phyloP scores from a whole-genome alignment of 352 stramenopile genomes.

The Elongisporangium senticosum region DNA sequence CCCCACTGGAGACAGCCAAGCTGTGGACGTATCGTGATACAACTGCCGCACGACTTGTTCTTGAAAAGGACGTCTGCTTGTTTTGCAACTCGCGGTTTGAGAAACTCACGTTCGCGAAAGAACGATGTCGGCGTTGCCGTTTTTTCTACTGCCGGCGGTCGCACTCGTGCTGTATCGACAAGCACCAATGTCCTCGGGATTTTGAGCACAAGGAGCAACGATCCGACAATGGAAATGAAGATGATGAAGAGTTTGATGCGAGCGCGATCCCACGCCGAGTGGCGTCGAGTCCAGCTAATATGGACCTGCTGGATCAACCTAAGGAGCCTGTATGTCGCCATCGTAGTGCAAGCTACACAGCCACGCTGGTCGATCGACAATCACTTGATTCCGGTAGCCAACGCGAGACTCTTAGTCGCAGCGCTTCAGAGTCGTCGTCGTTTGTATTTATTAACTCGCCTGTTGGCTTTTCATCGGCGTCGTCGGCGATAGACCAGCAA shows the following conservation, averaged over 20 bases:
- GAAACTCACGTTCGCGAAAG: constrained; percentile 42
- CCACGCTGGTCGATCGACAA: not conserved
- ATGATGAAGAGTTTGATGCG: not conserved
- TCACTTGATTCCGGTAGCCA: not conserved
- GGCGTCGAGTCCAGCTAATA: not conserved
- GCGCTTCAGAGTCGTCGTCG: constrained; percentile 37
- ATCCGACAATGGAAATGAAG: constrained; percentile 3
- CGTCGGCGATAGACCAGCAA: not conserved
- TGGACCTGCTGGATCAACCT: not conserved
- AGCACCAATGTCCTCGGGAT: constrained; percentile 58
- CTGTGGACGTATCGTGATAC: constrained; percentile 70
- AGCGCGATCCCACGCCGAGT: not conserved
- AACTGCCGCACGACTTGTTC: constrained; percentile 48
- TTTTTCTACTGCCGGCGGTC: constrained; percentile 52
- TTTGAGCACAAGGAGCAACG: constrained; percentile 2
- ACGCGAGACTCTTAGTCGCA: constrained; percentile 18
- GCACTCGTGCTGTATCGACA: constrained; percentile 44
- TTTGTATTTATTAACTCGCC: constrained; percentile 45
- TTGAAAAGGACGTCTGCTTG: constrained; percentile 70
- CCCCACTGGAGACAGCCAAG: constrained; percentile 48
- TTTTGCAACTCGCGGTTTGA: constrained; percentile 78
- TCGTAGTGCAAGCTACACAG: not conserved
- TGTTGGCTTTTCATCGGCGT: not conserved
- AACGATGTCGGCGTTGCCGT: constrained; percentile 42
- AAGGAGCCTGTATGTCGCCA: not conserved